These are phyloP conservation scores for Lavandula angustifolia DNA, from an alignment of 257 asterid species.

Conservation along the genomic window DNA sequence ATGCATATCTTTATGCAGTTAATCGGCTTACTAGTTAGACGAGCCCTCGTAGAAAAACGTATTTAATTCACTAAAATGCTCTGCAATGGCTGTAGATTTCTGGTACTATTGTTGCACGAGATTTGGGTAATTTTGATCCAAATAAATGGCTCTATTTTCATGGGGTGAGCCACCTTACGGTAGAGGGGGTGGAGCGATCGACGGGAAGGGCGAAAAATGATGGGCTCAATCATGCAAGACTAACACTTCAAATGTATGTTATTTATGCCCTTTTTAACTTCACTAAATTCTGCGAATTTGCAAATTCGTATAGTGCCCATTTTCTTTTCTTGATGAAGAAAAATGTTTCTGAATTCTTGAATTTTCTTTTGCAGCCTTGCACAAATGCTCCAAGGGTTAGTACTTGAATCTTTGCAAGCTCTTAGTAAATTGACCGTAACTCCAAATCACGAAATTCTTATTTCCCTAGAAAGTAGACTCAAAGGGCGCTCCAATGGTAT, in stretches of 20 bases:
- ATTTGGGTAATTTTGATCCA: slow-evolving; percentile 56
- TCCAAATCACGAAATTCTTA: too few relatives aligned
- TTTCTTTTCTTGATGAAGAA: neutral
- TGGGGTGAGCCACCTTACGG: slow-evolving; percentile 54
- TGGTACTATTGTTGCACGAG: slow-evolving; percentile 67
- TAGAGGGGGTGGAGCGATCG: slow-evolving; percentile 76
- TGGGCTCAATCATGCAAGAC: slow-evolving; percentile 93
- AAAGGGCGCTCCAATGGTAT: too few relatives aligned
- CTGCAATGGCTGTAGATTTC: slow-evolving; percentile 50
- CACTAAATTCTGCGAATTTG: too few relatives aligned
- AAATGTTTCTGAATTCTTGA: slow-evolving; percentile 25
- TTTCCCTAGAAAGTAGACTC: too few relatives aligned
- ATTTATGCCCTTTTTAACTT: too few relatives aligned
- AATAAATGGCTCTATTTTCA: slow-evolving; percentile 84
- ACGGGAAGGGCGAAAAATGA: slow-evolving; percentile 80
- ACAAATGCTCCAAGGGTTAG: slow-evolving; percentile 84
- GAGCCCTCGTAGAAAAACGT: neutral
- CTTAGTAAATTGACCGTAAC: too few relatives aligned
- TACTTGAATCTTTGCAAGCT: slow-evolving; percentile 7
- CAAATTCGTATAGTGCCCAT: neutral
- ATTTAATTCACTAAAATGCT: neutral
- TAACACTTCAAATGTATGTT: slow-evolving; percentile 59
- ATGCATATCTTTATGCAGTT: neutral
- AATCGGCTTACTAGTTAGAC: too few relatives aligned
- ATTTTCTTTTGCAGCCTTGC: slow-evolving; percentile 69